Base-by-base conservation (phyloP, 2,329 filamentous ascomycete species). In the Botryosphaeria agaves region DNA sequence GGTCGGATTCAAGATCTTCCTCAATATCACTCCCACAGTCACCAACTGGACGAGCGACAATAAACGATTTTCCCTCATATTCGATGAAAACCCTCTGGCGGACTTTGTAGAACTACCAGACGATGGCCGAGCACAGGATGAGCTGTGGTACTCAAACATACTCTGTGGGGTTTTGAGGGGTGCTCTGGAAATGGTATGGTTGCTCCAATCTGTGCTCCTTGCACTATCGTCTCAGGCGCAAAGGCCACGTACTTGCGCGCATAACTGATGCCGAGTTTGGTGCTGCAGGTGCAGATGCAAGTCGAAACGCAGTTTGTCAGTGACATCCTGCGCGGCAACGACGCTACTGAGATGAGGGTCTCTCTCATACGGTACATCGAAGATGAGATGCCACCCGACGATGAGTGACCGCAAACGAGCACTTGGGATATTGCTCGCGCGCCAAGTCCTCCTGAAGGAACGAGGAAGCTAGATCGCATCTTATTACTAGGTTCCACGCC, bases 1-100 rank as follows among this genome's bases (percentile, higher is more conserved):
- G 81, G 79, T 98, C 40, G 89, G 89, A 33, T 98, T 98, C 62
- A 95, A 98, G 60, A 93, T 98, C 41, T 98, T 98, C 53, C 71
- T 98, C 36, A 98, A 98, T 49, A 84, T 94, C 43, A 91, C 85
- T 3, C 89, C 89, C 0, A 79, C 76, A 5, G 76, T 95, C 39
- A 83, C 84, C 28, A 94, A 92, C 51, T 98, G 89, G 89, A 89
- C 84, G 14, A 81, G 70, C 51, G 89, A 98, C 56, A 89, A 76
- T 59, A 94, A 93, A 52, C 83, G 92, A 42, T 98, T 98, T 59
- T 94, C 84, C 0, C 64, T 98, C 8, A 71, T 94, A 11, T 93
- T 98, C 42, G 89, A 98, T 41, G 89, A 98, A 54, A 98, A 95
- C 48, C 89, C 89, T 1, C 61, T 98, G 35, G 85, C 85, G 30